Evolutionary conservation across 805 yeast genomes (phyloP).

Genomic region (Monosporozyma servazzii): DNA sequence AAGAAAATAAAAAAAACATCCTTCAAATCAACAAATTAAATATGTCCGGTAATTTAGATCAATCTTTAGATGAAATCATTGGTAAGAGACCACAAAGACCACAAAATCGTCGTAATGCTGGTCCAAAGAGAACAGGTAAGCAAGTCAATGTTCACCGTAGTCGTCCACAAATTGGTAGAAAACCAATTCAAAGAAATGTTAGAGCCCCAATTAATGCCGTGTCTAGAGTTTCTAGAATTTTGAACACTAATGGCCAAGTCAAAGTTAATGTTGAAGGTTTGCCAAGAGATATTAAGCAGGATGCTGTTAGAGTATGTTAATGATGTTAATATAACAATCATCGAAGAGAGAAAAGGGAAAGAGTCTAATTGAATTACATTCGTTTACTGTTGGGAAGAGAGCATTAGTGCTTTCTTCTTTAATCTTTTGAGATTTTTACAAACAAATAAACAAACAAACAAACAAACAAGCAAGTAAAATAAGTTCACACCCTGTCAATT

Average conservation of each 20-base stretch:
- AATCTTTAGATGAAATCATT: constrained; percentile 91
- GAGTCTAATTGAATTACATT: not conserved
- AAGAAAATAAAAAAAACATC: not conserved
- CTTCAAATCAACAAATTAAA: constrained; percentile 6
- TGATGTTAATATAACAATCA: not conserved
- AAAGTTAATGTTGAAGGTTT: constrained; percentile 80
- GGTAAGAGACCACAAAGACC: constrained; percentile 38
- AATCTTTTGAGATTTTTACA: not conserved
- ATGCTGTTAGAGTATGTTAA: constrained; percentile 75
- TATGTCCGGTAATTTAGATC: constrained; percentile 80
- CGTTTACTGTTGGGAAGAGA: not conserved
- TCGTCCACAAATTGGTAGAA: constrained; percentile 12
- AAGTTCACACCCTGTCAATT: not conserved
- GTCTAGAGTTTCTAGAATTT: constrained; percentile 32
- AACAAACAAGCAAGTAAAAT: not conserved
- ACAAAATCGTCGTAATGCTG: constrained; percentile 24
- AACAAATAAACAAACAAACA: not conserved
- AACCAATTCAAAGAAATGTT: constrained; percentile 14
- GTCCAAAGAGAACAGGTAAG: constrained; percentile 28
- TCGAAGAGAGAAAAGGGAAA: not conserved
- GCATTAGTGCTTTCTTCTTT: not conserved
- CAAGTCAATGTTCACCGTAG: constrained; percentile 25
- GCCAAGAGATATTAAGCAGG: constrained; percentile 79
- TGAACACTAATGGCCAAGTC: constrained; percentile 45
- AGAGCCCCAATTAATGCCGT: constrained; percentile 28